Evolutionary conservation across 352 stramenopile species (phyloP).

Genomic region (Phytophthora pisi): DNA sequence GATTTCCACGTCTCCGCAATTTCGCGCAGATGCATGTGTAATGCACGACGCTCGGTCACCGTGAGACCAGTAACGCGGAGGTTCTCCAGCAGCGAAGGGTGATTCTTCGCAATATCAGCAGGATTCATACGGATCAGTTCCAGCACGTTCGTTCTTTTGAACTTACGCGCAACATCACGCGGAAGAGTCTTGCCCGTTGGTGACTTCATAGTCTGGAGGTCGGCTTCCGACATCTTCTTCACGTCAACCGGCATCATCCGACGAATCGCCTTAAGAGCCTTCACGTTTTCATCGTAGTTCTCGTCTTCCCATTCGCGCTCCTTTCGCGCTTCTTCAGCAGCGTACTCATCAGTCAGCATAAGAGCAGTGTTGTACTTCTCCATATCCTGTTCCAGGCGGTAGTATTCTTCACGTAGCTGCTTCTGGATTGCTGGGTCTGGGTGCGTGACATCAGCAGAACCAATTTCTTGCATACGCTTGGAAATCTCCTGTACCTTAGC

Average conservation of each 20-base stretch:
- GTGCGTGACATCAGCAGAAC: conserved; percentile 89
- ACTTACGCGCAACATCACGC: conserved; percentile 87
- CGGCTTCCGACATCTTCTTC: conserved; percentile 90
- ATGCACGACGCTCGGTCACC: conserved; percentile 87
- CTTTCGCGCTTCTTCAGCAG: conserved; percentile 88
- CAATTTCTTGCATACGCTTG: conserved; percentile 93
- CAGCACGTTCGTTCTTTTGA: conserved; percentile 93
- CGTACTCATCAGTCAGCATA: conserved; percentile 93
- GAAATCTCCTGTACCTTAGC: conserved; percentile 91
- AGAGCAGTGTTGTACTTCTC: conserved; percentile 94
- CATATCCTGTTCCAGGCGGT: conserved; percentile 93
- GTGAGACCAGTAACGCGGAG: conserved; percentile 91
- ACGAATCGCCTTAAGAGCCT: conserved; percentile 89
- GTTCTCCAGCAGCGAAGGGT: conserved; percentile 91
- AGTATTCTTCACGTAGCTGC: conserved; percentile 92
- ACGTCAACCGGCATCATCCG: conserved; percentile 94
- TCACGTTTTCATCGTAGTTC: conserved; percentile 86
- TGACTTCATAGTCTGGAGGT: conserved; percentile 68
- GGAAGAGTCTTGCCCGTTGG: conserved; percentile 83
- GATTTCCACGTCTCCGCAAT: conserved; percentile 88
- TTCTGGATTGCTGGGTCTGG: conserved; percentile 82
- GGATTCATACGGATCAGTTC: conserved; percentile 90
- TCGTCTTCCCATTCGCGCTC: conserved; percentile 93
- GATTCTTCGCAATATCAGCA: conserved; percentile 86
- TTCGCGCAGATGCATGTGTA: conserved; percentile 89